A percentile compares a stretch with the other conserved stretches of the same genome.
phyloP scores from a whole-genome alignment of 306 rosid species.

The Rubus idaeus region DNA sequence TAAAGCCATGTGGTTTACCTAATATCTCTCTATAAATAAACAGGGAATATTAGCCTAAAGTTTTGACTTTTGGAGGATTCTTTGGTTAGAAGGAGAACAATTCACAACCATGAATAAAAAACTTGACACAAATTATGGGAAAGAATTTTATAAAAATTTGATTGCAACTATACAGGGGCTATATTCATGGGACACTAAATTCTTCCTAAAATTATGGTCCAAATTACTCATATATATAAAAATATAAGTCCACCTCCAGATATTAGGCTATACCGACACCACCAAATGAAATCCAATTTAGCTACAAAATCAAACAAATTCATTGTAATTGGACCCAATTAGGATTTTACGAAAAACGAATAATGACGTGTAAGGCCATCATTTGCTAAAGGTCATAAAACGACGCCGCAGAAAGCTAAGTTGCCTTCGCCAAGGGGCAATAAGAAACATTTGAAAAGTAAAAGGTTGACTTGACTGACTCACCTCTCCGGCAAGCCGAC shows the following conservation, averaged over 20 bases:
- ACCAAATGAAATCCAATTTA: conserved; percentile 5
- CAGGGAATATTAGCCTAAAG: conserved; percentile 19
- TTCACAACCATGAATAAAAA: conserved; percentile 19
- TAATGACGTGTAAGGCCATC: background rate
- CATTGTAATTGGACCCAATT: background rate
- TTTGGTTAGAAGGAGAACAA: conserved; percentile 25
- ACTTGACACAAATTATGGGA: background rate
- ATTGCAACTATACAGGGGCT: conserved; percentile 10
- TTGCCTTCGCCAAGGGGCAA: no score
- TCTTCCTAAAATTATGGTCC: conserved; percentile 22
- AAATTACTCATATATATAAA: background rate
- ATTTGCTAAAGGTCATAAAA: background rate
- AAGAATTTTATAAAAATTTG: background rate
- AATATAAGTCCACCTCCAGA: conserved; percentile 8
- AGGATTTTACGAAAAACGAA: conserved; percentile 3
- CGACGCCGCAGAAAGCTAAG: background rate
- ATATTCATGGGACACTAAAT: conserved; percentile 17
- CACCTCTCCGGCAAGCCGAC: conserved; percentile 69
- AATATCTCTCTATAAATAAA: conserved; percentile 29
- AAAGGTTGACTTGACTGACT: conserved; percentile 33
- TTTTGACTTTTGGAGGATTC: conserved; percentile 41
- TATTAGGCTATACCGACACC: conserved; percentile 8
- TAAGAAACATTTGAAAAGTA: no score
- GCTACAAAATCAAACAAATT: conserved; percentile 2
- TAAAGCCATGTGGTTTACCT: conserved; percentile 48